These are phyloP conservation scores for Cubamyces sp. DNA, from an alignment of 768 basidiomycete species.

Conservation along the genomic window DNA sequence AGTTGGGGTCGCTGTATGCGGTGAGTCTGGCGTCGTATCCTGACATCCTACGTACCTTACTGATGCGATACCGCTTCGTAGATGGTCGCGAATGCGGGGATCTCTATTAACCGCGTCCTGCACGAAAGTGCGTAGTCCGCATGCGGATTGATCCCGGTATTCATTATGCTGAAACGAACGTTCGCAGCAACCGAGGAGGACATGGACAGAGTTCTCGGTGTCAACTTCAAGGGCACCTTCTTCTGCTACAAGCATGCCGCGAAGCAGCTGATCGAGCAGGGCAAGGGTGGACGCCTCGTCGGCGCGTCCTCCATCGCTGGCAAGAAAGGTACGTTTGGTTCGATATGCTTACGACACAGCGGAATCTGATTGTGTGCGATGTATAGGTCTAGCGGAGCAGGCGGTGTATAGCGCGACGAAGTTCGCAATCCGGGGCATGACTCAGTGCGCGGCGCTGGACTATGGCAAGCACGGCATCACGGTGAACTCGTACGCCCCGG, in stretches of 20 bases:
- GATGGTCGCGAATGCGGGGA: slow-evolving; percentile 38
- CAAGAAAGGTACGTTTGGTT: slow-evolving; percentile 27
- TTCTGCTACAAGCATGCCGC: slow-evolving; percentile 47
- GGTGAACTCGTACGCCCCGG: slow-evolving; percentile 37
- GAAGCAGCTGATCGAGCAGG: slow-evolving; percentile 44
- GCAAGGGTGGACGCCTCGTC: slow-evolving; percentile 44
- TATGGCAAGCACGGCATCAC: slow-evolving; percentile 32
- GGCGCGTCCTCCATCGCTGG: slow-evolving; percentile 37
- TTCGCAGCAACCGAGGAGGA: slow-evolving; percentile 34
- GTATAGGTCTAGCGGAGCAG: slow-evolving; percentile 9
- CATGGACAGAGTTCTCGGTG: slow-evolving; percentile 37
- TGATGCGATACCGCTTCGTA: not conserved
- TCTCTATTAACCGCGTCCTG: slow-evolving; percentile 24
- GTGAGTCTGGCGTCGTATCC: slow-evolving; percentile 36
- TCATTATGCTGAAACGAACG: not conserved
- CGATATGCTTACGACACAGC: not conserved
- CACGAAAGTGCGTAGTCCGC: slow-evolving; percentile 17
- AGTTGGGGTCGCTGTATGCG: slow-evolving; percentile 51
- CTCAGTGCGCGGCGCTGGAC: slow-evolving; percentile 36
- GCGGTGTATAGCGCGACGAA: slow-evolving; percentile 35
- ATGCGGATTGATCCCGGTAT: not conserved
- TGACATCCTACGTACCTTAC: not conserved
- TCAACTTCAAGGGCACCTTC: slow-evolving; percentile 48
- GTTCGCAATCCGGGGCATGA: slow-evolving; percentile 36
- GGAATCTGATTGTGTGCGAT: not conserved